Conservation (phyloP, 495 filamentous ascomycete species). For the Clohesyomyces aquaticus region DNA sequence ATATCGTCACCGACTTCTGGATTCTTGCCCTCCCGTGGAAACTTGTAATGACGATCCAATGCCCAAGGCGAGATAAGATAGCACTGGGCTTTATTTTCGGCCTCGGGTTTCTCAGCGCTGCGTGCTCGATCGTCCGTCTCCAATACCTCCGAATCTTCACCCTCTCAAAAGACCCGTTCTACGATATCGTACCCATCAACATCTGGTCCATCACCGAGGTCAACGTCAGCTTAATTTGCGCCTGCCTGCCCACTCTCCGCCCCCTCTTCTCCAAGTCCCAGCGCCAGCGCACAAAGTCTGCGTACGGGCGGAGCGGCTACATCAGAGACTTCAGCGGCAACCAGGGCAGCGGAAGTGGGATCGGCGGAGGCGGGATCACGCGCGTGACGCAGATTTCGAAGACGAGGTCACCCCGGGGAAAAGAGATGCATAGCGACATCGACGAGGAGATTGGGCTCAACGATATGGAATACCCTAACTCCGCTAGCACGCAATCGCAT, state of each 20-base stretch:
- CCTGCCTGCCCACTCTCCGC: slow-evolving; percentile 48
- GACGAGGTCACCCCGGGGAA: too few relatives aligned
- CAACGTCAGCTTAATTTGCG: slow-evolving; percentile 54
- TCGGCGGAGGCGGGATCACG: too few relatives aligned
- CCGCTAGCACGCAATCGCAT: too few relatives aligned
- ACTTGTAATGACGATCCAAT: slow-evolving; percentile 50
- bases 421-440: too few relatives aligned
- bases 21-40: slow-evolving; percentile 56
- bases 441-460: too few relatives aligned
- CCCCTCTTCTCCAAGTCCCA: slow-evolving; percentile 49
- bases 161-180: slow-evolving; percentile 28
- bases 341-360: too few relatives aligned
- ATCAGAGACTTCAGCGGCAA: too few relatives aligned
- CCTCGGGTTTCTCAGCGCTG: slow-evolving; percentile 51
- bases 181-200: slow-evolving; percentile 48
- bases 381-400: too few relatives aligned
- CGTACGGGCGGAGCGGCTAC: too few relatives aligned
- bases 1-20: slow-evolving; percentile 57
- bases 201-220: slow-evolving; percentile 55
- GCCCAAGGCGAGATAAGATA: slow-evolving; percentile 51
- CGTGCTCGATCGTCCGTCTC: slow-evolving; percentile 51
- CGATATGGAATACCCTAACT: too few relatives aligned
- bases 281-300: slow-evolving; percentile 48
- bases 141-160: slow-evolving; percentile 44
- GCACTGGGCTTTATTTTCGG: slow-evolving; percentile 56